phyloP scores from a whole-genome alignment of 805 yeast species.

The Hanseniaspora taiwanica region DNA sequence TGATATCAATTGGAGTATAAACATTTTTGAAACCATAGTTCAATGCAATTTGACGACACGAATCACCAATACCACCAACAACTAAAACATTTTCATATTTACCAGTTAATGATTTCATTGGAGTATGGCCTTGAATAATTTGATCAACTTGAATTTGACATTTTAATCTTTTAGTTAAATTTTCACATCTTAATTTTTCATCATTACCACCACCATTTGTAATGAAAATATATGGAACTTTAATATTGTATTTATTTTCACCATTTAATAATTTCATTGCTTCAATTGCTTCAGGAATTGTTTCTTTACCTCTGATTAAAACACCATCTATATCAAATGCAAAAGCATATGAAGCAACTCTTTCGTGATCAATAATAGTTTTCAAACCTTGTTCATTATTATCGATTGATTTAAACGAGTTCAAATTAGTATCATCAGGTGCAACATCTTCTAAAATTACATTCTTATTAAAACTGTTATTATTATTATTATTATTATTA shows the following conservation, averaged over 20 bases:
- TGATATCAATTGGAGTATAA: conserved; percentile 66
- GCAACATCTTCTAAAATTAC: background rate
- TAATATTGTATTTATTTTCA: conserved; percentile 60
- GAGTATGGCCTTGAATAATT: conserved; percentile 88
- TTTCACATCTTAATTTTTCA: conserved; percentile 60
- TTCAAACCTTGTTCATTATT: conserved; percentile 13
- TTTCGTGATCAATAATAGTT: conserved; percentile 46
- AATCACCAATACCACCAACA: conserved; percentile 81
- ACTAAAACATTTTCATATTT: conserved; percentile 63
- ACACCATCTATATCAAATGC: conserved; percentile 93
- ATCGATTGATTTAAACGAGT: background rate
- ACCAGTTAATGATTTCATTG: conserved; percentile 71
- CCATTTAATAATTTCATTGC: conserved; percentile 68
- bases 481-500: background rate
- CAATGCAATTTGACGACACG: conserved; percentile 71
- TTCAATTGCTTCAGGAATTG: conserved; percentile 66
- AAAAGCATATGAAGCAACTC: conserved; percentile 76
- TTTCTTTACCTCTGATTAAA: conserved; percentile 69
- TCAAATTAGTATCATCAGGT: too few relatives aligned
- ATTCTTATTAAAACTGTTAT: background rate
- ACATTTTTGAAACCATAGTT: conserved; percentile 77
- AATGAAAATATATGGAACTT: conserved; percentile 72
- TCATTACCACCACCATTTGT: conserved; percentile 91
- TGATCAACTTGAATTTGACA: conserved; percentile 58
- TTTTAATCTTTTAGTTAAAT: conserved; percentile 48